A percentile compares a stretch with the other conserved stretches of the same genome.
These are phyloP conservation scores for Botrytis tulipae DNA, from an alignment of 2,329 filamentous ascomycete genomes.

Conservation along the genomic window DNA sequence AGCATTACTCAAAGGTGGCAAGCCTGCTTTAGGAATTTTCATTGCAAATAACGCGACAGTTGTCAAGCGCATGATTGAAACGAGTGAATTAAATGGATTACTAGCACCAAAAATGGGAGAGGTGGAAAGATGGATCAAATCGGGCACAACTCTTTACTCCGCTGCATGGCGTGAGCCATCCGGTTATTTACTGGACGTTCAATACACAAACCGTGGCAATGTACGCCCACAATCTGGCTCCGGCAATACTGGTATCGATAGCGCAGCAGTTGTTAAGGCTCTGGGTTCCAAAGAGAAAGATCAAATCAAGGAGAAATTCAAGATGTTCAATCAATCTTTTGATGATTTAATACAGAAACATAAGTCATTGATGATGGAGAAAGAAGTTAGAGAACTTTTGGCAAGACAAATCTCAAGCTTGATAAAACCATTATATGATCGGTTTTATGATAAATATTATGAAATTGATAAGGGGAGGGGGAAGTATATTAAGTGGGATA, in stretches of 20 bases:
- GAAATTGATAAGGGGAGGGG: slow-evolving; percentile 97
- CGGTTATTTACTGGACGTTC: slow-evolving; percentile 80
- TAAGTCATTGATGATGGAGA: slow-evolving; percentile 84
- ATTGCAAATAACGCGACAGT: slow-evolving; percentile 84
- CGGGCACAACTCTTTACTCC: slow-evolving; percentile 75
- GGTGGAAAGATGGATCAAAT: slow-evolving; percentile 84
- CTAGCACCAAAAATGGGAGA: slow-evolving; percentile 64
- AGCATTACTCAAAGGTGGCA: slow-evolving; percentile 65
- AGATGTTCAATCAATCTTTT: slow-evolving; percentile 84
- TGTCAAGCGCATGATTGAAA: slow-evolving; percentile 78
- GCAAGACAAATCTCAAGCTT: slow-evolving; percentile 84
- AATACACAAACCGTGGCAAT: slow-evolving; percentile 74
- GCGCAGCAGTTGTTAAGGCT: slow-evolving; percentile 77
- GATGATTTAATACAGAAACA: slow-evolving; percentile 84
- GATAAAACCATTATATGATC: slow-evolving; percentile 88
- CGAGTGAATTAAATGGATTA: slow-evolving; percentile 73
- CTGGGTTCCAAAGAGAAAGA: slow-evolving; percentile 91
- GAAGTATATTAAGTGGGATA: slow-evolving; percentile 98
- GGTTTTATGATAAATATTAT: slow-evolving; percentile 97
- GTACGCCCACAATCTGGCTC: slow-evolving; percentile 69
- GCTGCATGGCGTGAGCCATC: slow-evolving; percentile 88
- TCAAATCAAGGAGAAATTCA: slow-evolving; percentile 93
- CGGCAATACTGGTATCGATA: slow-evolving; percentile 62
- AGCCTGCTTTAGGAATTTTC: slow-evolving; percentile 81
- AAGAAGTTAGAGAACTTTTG: slow-evolving; percentile 78